These are phyloP conservation scores for Aspergillus steynii DNA, from an alignment of 495 filamentous ascomycete genomes.

Conservation along the genomic window DNA sequence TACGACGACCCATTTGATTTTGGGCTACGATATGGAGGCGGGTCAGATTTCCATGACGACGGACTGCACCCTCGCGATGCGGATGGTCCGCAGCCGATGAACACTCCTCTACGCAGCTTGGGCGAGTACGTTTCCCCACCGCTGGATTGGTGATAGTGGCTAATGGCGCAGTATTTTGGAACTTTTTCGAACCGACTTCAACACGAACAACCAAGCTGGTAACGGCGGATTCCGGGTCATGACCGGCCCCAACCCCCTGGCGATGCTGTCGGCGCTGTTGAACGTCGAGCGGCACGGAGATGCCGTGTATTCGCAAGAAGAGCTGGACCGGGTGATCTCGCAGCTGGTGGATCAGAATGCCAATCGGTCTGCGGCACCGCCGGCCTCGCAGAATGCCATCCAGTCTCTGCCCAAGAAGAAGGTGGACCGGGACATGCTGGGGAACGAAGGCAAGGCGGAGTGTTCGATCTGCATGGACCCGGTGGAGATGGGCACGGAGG, in stretches of 20 bases:
- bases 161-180: conserved; percentile 32
- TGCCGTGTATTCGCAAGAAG: conserved; percentile 90
- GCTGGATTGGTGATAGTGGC: background rate
- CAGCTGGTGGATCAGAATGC: conserved; percentile 81
- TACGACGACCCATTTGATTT: conserved; percentile 12
- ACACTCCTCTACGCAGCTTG: conserved; percentile 26
- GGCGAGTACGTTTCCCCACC: conserved; percentile 34
- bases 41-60: conserved; percentile 10
- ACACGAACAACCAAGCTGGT: conserved; percentile 15
- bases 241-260: conserved; percentile 31
- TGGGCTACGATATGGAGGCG: conserved; percentile 2
- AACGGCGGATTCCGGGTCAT: conserved; percentile 23
- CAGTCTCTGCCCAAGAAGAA: conserved; percentile 67
- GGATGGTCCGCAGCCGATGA: conserved; percentile 32
- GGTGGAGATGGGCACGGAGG: conserved; percentile 70
- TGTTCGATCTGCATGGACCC: conserved; percentile 95
- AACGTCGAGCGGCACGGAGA: conserved; percentile 69
- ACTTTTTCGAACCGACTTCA: conserved; percentile 25
- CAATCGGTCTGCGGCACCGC: conserved; percentile 75
- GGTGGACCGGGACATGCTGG: conserved; percentile 65
- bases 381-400: conserved; percentile 75
- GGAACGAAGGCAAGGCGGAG: conserved; percentile 64
- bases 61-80: conserved; percentile 36
- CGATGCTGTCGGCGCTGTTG: conserved; percentile 50
- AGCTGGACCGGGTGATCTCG: conserved; percentile 83